These are phyloP conservation scores for Fusarium brevicatenulatum DNA, from an alignment of 2,329 filamentous ascomycete genomes.

Conservation along the genomic window DNA sequence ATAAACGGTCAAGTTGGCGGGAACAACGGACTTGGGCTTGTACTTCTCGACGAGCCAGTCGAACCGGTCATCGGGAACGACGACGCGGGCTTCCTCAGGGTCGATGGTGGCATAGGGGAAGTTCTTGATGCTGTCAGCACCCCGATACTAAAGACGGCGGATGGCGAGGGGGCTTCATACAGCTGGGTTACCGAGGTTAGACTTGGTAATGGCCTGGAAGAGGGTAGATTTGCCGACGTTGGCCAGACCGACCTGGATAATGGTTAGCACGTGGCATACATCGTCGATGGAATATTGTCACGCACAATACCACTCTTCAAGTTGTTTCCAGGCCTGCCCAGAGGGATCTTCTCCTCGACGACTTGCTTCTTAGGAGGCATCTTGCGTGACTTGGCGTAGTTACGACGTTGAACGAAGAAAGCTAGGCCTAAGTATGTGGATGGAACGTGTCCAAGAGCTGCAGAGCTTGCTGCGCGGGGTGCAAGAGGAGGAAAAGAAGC, in stretches of 20 bases:
- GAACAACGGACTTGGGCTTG: slow-evolving; percentile 97
- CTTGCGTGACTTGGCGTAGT: slow-evolving; percentile 70
- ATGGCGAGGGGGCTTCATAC: slow-evolving; percentile 63
- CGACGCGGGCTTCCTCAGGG: slow-evolving; percentile 95
- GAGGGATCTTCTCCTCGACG: slow-evolving; percentile 93
- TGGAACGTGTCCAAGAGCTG: slow-evolving; percentile 62
- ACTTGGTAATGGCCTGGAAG: slow-evolving; percentile 99
- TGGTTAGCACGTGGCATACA: slow-evolving; percentile 39
- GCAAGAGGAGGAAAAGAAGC: slow-evolving; percentile 62
- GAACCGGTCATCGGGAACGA: slow-evolving; percentile 95
- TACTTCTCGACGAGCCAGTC: slow-evolving; percentile 97
- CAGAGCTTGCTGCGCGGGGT: slow-evolving; percentile 74
- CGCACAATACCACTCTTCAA: slow-evolving; percentile 98
- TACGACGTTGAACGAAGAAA: slow-evolving; percentile 60
- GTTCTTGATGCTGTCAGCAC: slow-evolving; percentile 71
- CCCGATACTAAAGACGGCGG: slow-evolving; percentile 50
- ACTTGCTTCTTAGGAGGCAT: slow-evolving; percentile 97
- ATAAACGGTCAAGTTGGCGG: slow-evolving; percentile 97
- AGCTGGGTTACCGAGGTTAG: slow-evolving; percentile 94
- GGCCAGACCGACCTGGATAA: slow-evolving; percentile 86
- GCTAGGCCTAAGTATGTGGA: slow-evolving; percentile 62
- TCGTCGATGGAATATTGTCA: slow-evolving; percentile 6
- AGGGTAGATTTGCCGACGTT: slow-evolving; percentile 99
- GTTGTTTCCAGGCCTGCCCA: slow-evolving; percentile 96
- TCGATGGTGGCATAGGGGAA: slow-evolving; percentile 99